These are phyloP conservation scores for Elsinoe australis DNA, from an alignment of 2,329 filamentous ascomycete species.

Conservation along the genomic window DNA sequence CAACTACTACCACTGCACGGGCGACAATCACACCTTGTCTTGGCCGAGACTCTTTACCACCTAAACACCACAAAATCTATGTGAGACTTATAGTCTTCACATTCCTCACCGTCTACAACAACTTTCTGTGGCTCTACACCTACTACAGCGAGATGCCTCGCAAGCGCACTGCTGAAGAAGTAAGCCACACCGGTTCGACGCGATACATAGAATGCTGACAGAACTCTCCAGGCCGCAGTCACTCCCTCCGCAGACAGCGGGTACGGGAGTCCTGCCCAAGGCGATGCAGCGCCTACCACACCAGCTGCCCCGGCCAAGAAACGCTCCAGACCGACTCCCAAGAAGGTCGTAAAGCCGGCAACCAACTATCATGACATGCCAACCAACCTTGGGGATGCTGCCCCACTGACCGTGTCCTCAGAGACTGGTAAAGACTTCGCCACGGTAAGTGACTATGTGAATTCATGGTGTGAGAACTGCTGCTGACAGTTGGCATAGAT, in stretches of 20 bases:
- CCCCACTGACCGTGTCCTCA: neutral
- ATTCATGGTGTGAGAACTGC: neutral
- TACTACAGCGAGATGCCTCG: too few species aligned
- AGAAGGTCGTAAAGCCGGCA: neutral
- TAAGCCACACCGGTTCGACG: too few species aligned
- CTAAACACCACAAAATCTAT: too few species aligned
- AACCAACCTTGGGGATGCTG: neutral
- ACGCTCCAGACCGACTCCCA: neutral
- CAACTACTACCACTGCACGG: too few species aligned
- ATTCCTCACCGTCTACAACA: too few species aligned
- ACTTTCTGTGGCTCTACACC: too few species aligned
- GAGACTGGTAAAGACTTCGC: neutral
- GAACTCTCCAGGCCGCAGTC: too few species aligned
- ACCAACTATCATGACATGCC: neutral
- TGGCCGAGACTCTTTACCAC: too few species aligned
- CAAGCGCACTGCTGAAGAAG: too few species aligned
- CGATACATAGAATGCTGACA: too few species aligned
- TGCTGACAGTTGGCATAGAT: constrained; percentile 1
- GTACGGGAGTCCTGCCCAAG: neutral
- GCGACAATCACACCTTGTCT: too few species aligned
- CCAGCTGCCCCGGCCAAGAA: neutral
- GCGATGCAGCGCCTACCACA: neutral
- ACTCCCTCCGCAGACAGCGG: neutral
- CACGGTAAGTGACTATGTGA: neutral
- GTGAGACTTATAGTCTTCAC: too few species aligned